Percentiles rank a stretch among this genome's conserved stretches.
These are phyloP conservation scores for Colletotrichum spaethianum DNA, from an alignment of 2,329 filamentous ascomycete genomes.

Conservation along the genomic window DNA sequence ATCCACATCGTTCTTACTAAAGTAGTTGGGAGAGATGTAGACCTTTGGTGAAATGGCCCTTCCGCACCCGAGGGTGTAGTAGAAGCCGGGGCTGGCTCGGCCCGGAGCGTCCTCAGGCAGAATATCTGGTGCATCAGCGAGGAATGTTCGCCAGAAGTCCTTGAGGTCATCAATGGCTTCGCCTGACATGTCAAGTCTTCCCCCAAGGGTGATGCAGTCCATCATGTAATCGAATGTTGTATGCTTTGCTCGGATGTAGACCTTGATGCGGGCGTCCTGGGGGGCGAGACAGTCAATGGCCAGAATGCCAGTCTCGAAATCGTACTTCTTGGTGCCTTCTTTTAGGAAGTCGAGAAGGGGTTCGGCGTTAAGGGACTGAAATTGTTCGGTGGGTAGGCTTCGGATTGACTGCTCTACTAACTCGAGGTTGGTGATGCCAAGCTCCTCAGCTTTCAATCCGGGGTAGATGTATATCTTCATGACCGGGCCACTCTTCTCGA, in stretches of 20 bases:
- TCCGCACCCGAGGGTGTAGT: conserved; percentile 35
- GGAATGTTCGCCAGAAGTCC: conserved; percentile 32
- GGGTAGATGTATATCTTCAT: conserved; percentile 40
- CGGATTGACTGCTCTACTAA: conserved; percentile 33
- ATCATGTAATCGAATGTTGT: conserved; percentile 37
- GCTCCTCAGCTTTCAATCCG: conserved; percentile 33
- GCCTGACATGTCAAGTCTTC: conserved; percentile 36
- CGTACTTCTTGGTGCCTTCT: conserved; percentile 30
- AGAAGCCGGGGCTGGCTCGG: conserved; percentile 34
- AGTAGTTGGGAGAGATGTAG: conserved; percentile 35
- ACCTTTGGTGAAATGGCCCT: conserved; percentile 36
- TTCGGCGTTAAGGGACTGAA: conserved; percentile 19
- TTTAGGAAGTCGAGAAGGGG: conserved; percentile 28
- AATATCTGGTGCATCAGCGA: conserved; percentile 21
- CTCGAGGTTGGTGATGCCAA: conserved; percentile 36
- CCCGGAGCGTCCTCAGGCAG: conserved; percentile 32
- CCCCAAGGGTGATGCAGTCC: conserved; percentile 37
- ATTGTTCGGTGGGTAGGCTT: conserved; percentile 22
- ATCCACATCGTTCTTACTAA: conserved; percentile 29
- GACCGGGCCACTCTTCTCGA: conserved; percentile 37
- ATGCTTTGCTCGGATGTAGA: conserved; percentile 33
- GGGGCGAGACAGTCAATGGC: conserved; percentile 36
- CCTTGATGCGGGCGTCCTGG: conserved; percentile 31
- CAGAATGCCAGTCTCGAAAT: conserved; percentile 37
- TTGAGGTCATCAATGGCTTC: conserved; percentile 34